Base-by-base conservation (phyloP, 225 moss, liverwort and hornwort species). In the Antitrichia curtipendula region DNA sequence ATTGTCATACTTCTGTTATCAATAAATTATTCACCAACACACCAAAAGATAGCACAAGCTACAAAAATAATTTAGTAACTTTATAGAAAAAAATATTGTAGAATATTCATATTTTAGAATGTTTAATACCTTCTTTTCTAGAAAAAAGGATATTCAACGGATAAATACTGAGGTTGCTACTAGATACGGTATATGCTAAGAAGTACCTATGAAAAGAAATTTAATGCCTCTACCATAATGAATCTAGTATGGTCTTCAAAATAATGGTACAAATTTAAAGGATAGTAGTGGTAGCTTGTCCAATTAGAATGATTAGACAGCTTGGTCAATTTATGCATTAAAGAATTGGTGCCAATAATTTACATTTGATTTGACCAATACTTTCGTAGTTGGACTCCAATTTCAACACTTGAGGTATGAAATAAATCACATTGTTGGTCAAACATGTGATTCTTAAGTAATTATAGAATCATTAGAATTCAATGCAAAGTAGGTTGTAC, bases 121-220 rank as follows among this genome's bases (percentile, higher is more conserved):
- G 12, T 34, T 50, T 21, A 2, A 31, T 21, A 13, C 34, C 13
- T 19, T 21, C 0, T 49, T 12, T 49, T 3, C 1, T 1, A 0
- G 16, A 8, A 4, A 18, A 25, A 27, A 27, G 13, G 13, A 22
- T 53, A 23, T 0, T 75, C 2, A 9, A 1, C 0, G 15, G 0
- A 75, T 13, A 23, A 75, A 0, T 32, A 75, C 0, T 0, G 0
- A 9, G 2, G 15, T 24, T 54, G 24, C 15, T 76, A n/a, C 1
- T 9, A n/a, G 36, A 3, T 53, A 36, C 3, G 0, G 1, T 52
- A 52, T 38, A 27, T 18, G 3, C 2, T 7, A 36, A 52, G 4
- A n/a, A 7, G 4, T 34, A 47, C 1, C 2, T 38, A 6, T 8
- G 5, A 18, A 64, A 25, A 0, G 2, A 36, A 18, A n/a, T 8